These are phyloP conservation scores for Agrocybe praecox DNA, from an alignment of 768 basidiomycete species.

Conservation along the genomic window DNA sequence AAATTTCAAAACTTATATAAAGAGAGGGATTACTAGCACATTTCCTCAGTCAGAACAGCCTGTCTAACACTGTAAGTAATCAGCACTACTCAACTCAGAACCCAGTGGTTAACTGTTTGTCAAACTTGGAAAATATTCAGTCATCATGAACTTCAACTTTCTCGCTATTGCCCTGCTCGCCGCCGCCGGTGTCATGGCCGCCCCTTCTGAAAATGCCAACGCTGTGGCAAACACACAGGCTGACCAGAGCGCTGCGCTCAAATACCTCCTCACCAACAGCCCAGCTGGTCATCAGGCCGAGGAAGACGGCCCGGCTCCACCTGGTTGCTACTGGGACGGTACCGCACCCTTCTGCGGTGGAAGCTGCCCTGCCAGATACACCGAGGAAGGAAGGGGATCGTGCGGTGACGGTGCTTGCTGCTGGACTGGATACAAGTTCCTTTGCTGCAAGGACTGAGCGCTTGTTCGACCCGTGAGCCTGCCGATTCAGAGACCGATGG, in stretches of 20 bases:
- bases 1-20: no score
- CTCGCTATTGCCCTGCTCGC: background rate
- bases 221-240: background rate
- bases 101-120: no score
- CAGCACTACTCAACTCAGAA: no score
- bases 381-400: background rate
- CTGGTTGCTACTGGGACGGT: slow-evolving; percentile 10
- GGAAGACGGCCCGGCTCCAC: background rate
- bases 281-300: slow-evolving; percentile 1
- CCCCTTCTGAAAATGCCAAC: background rate
- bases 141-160: background rate
- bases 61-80: no score
- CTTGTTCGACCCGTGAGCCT: no score
- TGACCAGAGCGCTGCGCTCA: background rate
- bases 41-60: no score
- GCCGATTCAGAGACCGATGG: no score
- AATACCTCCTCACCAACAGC: slow-evolving; percentile 2
- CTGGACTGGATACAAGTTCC: slow-evolving; percentile 7
- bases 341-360: slow-evolving; percentile 7
- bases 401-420: slow-evolving; percentile 6
- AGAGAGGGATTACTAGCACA: no score
- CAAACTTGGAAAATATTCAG: no score
- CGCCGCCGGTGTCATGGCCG: background rate
- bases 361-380: background rate
- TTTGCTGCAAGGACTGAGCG: slow-evolving; percentile 5